Conservation (phyloP, 495 filamentous ascomycete species). For the Emericellopsis terricola region DNA sequence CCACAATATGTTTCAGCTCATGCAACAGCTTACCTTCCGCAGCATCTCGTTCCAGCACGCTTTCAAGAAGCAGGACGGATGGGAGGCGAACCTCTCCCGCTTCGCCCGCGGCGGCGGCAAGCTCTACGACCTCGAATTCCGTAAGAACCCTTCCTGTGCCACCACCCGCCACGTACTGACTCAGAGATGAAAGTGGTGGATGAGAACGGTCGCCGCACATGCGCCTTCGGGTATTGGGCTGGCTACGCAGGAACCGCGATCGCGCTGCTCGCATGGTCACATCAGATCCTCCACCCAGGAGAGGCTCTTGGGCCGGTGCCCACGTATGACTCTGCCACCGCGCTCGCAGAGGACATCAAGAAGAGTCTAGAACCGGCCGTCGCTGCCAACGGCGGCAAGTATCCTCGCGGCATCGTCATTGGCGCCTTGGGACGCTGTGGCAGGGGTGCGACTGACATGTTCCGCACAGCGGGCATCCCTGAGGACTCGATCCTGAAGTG, state of each 20-base stretch:
- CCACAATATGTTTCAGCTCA: neutral
- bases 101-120: slow-evolving; percentile 71
- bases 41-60: slow-evolving; percentile 64
- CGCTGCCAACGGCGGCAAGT: neutral
- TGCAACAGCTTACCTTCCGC: no score
- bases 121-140: slow-evolving; percentile 81
- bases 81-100: slow-evolving; percentile 63
- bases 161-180: no score
- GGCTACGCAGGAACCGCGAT: slow-evolving; percentile 70
- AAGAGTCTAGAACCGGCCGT: neutral
- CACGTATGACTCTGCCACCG: no score
- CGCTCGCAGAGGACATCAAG: no score
- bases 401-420: no score
- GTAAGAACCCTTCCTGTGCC: no score
- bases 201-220: slow-evolving; percentile 55
- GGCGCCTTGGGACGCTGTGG: slow-evolving; percentile 42
- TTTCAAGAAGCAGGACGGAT: slow-evolving; percentile 79
- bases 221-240: slow-evolving; percentile 53
- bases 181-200: no score
- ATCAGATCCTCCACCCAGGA: slow-evolving; percentile 56
- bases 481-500: slow-evolving; percentile 65
- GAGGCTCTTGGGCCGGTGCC: slow-evolving; percentile 30
- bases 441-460: slow-evolving; percentile 65
- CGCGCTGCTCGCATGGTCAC: slow-evolving; percentile 75
- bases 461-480: slow-evolving; percentile 54